These are phyloP conservation scores for Claviceps pazoutovae DNA, from an alignment of 2,329 filamentous ascomycete genomes.

Conservation along the genomic window DNA sequence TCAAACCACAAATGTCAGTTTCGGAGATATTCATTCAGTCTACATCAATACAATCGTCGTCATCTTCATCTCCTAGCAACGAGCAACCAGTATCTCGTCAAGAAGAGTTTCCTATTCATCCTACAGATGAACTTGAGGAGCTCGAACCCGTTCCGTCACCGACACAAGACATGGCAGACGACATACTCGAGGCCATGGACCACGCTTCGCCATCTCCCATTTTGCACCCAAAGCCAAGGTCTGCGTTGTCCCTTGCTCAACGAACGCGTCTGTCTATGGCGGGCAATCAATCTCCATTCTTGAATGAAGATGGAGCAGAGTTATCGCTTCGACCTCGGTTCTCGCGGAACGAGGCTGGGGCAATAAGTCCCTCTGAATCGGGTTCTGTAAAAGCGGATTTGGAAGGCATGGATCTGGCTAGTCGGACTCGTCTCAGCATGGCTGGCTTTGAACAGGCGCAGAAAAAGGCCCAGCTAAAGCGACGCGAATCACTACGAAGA, in stretches of 20 bases:
- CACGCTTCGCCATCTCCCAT: conserved; percentile 42
- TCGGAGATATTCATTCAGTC: conserved; percentile 9
- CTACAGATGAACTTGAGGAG: background rate
- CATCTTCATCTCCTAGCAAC: background rate
- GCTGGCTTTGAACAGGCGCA: conserved; percentile 45
- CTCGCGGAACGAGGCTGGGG: background rate
- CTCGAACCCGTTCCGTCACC: conserved; percentile 18
- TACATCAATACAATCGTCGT: background rate
- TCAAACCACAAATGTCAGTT: conserved; percentile 16
- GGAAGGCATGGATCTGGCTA: conserved; percentile 32
- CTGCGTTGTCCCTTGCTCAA: conserved; percentile 54
- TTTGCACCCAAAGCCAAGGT: conserved; percentile 34
- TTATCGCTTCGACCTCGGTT: conserved; percentile 7
- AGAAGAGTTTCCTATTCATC: background rate
- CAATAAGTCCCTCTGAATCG: background rate
- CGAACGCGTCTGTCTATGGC: conserved; percentile 74
- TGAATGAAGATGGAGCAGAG: conserved; percentile 18
- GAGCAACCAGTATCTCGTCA: background rate
- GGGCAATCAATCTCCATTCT: conserved; percentile 31
- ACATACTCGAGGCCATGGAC: conserved; percentile 41
- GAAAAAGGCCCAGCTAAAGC: conserved; percentile 46
- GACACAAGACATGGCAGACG: conserved; percentile 38
- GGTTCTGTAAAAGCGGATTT: background rate
- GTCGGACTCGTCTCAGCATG: conserved; percentile 48
- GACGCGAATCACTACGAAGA: conserved; percentile 35